phyloP scores from a whole-genome alignment of 441 rosid genomes.

The Biscutella laevigata region DNA sequence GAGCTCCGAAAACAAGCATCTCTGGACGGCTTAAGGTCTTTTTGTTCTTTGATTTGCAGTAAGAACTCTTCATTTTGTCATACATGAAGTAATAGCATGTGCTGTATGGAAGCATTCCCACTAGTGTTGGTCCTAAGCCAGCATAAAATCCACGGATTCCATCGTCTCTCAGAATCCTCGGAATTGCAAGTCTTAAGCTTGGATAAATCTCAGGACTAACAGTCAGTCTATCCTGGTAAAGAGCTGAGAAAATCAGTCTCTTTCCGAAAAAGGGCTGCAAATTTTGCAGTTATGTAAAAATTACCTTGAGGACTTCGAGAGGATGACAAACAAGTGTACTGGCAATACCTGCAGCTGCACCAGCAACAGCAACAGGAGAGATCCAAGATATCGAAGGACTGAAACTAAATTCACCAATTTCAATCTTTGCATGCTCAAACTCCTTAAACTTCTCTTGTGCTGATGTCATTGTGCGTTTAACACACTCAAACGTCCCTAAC shows the following conservation, averaged over 20 bases:
- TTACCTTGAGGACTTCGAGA: slow-evolving; percentile 92
- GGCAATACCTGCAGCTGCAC: slow-evolving; percentile 90
- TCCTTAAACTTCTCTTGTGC: slow-evolving; percentile 60
- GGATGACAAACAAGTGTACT: slow-evolving; percentile 95
- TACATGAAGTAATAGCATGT: slow-evolving; percentile 94
- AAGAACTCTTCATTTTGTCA: slow-evolving; percentile 66
- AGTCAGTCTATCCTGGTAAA: slow-evolving; percentile 82
- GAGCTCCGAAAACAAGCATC: slow-evolving; percentile 80
- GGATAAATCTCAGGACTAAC: slow-evolving; percentile 82
- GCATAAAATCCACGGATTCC: slow-evolving; percentile 80
- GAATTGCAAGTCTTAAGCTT: slow-evolving; percentile 55
- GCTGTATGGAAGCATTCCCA: slow-evolving; percentile 98
- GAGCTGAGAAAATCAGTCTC: slow-evolving; percentile 11
- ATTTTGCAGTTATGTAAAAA: too few species aligned
- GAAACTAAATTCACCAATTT: slow-evolving; percentile 55
- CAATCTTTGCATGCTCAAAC: slow-evolving; percentile 44
- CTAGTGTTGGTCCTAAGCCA: slow-evolving; percentile 73
- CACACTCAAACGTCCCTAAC: slow-evolving; percentile 80
- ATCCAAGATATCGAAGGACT: slow-evolving; percentile 69
- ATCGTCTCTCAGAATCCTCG: slow-evolving; percentile 69
- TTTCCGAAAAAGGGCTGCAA: not conserved
- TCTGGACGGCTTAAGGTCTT: slow-evolving; percentile 75
- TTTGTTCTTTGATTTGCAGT: slow-evolving; percentile 65
- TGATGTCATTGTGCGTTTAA: slow-evolving; percentile 69
- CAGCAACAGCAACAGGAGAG: slow-evolving; percentile 90